Percentiles rank a stretch among this genome's conserved stretches.
phyloP scores from a whole-genome alignment of 345 rosid species.

The Moricandia moricandioides region DNA sequence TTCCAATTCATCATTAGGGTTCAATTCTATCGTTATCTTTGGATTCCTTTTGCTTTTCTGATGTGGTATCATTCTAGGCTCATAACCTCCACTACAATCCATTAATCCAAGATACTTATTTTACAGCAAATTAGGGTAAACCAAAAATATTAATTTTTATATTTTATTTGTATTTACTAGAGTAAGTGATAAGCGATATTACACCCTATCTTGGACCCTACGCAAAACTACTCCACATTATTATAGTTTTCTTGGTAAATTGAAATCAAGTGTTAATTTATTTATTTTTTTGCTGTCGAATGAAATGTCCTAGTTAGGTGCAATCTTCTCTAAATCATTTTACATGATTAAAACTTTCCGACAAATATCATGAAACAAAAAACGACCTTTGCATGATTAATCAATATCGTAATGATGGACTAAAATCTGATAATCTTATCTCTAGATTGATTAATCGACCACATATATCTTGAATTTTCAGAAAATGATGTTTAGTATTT shows the following conservation, averaged over 20 bases:
- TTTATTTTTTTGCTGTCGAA: neutral
- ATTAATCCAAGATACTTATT: neutral
- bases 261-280: neutral
- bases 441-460: neutral
- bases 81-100: conserved; percentile 8
- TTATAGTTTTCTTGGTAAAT: neutral
- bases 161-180: neutral
- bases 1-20: conserved; percentile 2
- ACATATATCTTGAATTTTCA: neutral
- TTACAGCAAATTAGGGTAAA: conserved; percentile 4
- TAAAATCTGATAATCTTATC: neutral
- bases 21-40: neutral
- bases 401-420: conserved; percentile 6
- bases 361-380: neutral
- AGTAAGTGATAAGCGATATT: neutral
- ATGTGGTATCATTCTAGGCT: conserved; percentile 16
- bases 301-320: neutral
- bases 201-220: neutral
- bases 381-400: conserved; percentile 8
- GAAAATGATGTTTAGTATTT: neutral
- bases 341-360: conserved; percentile 6
- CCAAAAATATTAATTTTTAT: neutral
- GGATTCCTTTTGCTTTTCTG: conserved; percentile 1
- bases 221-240: neutral
- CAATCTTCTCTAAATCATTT: neutral